These are phyloP conservation scores for Alternaria infectoria DNA, from an alignment of 2,329 filamentous ascomycete genomes.

Conservation along the genomic window DNA sequence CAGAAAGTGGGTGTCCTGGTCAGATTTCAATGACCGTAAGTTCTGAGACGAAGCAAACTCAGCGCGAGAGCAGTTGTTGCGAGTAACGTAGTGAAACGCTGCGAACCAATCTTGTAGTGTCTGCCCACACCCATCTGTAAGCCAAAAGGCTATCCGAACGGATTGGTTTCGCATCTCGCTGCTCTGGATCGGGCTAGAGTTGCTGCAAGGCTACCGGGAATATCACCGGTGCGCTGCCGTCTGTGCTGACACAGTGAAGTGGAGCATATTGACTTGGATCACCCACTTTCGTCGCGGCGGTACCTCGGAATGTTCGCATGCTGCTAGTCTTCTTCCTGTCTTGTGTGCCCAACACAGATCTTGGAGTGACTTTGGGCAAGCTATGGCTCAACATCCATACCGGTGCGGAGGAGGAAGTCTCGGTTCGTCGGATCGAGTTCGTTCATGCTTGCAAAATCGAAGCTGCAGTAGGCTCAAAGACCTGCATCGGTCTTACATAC, in stretches of 20 bases:
- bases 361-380: constrained; percentile 35
- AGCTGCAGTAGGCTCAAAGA: constrained; percentile 49
- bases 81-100: constrained; percentile 18
- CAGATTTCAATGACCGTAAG: constrained; percentile 22
- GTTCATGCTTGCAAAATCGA: constrained; percentile 40
- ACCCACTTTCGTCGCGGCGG: constrained; percentile 36
- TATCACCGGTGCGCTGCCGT: constrained; percentile 20
- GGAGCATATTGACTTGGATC: constrained; percentile 21
- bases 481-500: constrained; percentile 85
- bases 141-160: constrained; percentile 15
- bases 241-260: constrained; percentile 20
- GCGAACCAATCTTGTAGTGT: constrained; percentile 26
- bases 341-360: constrained; percentile 41
- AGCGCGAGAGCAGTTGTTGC: constrained; percentile 10
- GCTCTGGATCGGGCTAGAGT: constrained; percentile 12
- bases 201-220: constrained; percentile 20
- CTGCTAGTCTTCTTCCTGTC: constrained; percentile 39
- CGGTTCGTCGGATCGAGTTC: constrained; percentile 43
- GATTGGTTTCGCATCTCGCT: constrained; percentile 19
- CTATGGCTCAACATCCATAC: constrained; percentile 37
- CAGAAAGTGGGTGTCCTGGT: constrained; percentile 32
- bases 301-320: constrained; percentile 39
- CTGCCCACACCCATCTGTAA: constrained; percentile 22
- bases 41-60: constrained; percentile 19
- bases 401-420: constrained; percentile 22